These are phyloP conservation scores for Ilyonectria destructans DNA, from an alignment of 2,329 filamentous ascomycete species.

Conservation along the genomic window DNA sequence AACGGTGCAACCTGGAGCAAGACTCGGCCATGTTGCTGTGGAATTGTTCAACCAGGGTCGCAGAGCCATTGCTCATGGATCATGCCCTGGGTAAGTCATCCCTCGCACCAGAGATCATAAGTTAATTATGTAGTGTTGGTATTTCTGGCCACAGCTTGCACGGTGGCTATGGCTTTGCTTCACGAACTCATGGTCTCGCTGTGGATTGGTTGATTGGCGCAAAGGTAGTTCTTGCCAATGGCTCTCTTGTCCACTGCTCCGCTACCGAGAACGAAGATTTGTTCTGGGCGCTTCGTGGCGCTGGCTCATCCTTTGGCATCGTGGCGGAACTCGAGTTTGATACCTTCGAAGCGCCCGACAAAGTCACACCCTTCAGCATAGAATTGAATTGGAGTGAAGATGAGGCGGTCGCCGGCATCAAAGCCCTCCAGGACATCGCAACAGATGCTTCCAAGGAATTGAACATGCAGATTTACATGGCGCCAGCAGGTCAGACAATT, in stretches of 20 bases:
- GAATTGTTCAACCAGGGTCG: conserved; percentile 57
- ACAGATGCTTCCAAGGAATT: conserved; percentile 45
- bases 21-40: conserved; percentile 64
- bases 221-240: conserved; percentile 50
- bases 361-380: conserved; percentile 43
- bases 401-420: conserved; percentile 40
- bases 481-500: conserved; percentile 39
- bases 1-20: conserved; percentile 61
- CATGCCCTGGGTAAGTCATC: conserved; percentile 65
- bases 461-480: conserved; percentile 51
- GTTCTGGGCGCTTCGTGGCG: conserved; percentile 52
- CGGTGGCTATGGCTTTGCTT: conserved; percentile 53
- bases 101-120: accelerated
- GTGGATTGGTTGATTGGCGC: conserved; percentile 51
- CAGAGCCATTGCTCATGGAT: conserved; percentile 66
- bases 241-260: conserved; percentile 44
- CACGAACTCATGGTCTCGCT: conserved; percentile 49
- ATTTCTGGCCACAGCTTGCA: conserved; percentile 50
- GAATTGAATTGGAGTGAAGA: conserved; percentile 41
- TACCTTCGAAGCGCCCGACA: conserved; percentile 45
- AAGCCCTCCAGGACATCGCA: conserved; percentile 48
- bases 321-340: conserved; percentile 50
- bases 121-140: conserved; percentile 46
- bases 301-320: conserved; percentile 53
- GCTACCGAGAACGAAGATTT: conserved; percentile 46